Evolutionary conservation across 2,329 filamentous ascomycete genomes (phyloP).

Genomic region (Colletotrichum chlorophyti): DNA sequence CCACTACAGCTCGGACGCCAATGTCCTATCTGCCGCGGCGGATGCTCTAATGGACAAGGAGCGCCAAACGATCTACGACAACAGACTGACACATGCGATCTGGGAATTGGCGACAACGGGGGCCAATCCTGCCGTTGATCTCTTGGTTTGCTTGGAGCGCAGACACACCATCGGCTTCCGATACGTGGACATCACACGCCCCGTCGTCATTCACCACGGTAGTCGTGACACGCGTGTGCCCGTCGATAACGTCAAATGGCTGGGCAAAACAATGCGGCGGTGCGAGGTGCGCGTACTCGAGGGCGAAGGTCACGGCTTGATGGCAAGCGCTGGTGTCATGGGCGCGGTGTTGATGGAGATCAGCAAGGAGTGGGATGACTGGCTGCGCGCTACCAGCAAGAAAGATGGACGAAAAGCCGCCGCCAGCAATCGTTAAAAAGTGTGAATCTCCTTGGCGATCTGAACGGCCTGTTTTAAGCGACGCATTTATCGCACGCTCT

Average conservation of each 20-base stretch:
- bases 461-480: background rate
- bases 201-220: slow-evolving; percentile 94
- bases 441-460: background rate
- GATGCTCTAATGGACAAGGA: slow-evolving; percentile 73
- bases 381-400: slow-evolving; percentile 65
- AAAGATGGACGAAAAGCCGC: slow-evolving; percentile 27
- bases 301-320: slow-evolving; percentile 91
- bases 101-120: slow-evolving; percentile 92
- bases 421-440: too few species aligned
- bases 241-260: slow-evolving; percentile 93
- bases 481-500: background rate
- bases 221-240: slow-evolving; percentile 90
- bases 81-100: slow-evolving; percentile 86
- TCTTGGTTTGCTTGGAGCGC: slow-evolving; percentile 91
- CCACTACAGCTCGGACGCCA: slow-evolving; percentile 34
- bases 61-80: slow-evolving; percentile 79
- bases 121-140: slow-evolving; percentile 91
- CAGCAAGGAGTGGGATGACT: slow-evolving; percentile 90
- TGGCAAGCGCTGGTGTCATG: slow-evolving; percentile 95
- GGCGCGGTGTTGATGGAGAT: slow-evolving; percentile 94
- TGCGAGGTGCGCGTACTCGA: slow-evolving; percentile 92
- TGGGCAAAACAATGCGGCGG: slow-evolving; percentile 90
- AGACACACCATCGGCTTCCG: slow-evolving; percentile 92
- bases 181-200: slow-evolving; percentile 92
- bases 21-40: slow-evolving; percentile 59